phyloP scores from a whole-genome alignment of 169 alveolate species.

The Plasmodium billcollinsi region DNA sequence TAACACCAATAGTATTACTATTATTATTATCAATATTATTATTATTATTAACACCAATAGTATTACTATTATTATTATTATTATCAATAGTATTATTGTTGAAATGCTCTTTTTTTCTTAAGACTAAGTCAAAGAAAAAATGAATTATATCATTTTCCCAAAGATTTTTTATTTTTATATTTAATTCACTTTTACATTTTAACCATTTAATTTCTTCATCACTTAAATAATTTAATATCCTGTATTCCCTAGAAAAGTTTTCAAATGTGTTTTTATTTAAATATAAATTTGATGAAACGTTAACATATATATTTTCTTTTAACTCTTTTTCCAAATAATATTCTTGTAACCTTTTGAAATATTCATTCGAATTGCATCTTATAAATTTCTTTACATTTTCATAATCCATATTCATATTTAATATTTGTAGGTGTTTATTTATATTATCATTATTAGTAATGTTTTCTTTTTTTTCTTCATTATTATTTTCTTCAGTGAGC shows the following conservation, averaged over 20 bases:
- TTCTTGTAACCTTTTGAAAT: conserved; percentile 39
- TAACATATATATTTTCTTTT: conserved; percentile 32
- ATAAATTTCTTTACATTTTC: conserved; percentile 41
- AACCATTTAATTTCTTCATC: conserved; percentile 56
- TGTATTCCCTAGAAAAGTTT: conserved; percentile 27
- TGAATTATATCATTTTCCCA: conserved; percentile 76
- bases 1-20: background rate
- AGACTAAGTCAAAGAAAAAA: conserved; percentile 54
- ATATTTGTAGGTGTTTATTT: conserved; percentile 21
- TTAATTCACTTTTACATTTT: conserved; percentile 40
- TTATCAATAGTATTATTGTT: background rate
- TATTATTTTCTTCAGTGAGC: too few species aligned
- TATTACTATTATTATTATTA: background rate
- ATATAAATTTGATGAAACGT: conserved; percentile 26
- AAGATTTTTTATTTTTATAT: conserved; percentile 42
- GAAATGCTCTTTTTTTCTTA: conserved; percentile 1
- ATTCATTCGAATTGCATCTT: conserved; percentile 21
- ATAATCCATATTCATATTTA: conserved; percentile 58
- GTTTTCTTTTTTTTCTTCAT: background rate
- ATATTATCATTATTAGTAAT: background rate
- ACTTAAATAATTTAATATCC: conserved; percentile 30
- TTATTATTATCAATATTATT: background rate
- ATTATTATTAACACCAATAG: background rate
- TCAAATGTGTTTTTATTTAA: conserved; percentile 47
- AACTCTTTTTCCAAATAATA: conserved; percentile 39